Evolutionary conservation across 345 rosid genomes (phyloP).

Genomic region (Cardiospermum halicacabum): DNA sequence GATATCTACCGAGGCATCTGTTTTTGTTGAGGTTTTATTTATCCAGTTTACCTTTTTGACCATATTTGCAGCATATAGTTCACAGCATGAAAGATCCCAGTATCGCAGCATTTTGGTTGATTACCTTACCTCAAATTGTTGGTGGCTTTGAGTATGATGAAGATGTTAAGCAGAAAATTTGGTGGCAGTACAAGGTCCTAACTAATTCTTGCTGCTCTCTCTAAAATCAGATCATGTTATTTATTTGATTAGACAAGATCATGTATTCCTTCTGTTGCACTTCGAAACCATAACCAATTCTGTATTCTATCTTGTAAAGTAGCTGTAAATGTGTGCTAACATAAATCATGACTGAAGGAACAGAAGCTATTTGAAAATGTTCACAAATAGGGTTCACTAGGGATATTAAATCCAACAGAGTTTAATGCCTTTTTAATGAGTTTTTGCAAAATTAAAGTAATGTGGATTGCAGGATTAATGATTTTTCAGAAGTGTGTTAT

Average conservation of each 20-base stretch:
- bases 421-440: neutral
- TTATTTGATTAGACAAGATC: neutral
- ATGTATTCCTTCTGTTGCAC: neutral
- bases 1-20: neutral
- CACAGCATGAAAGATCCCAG: conserved; percentile 96
- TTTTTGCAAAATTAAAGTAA: neutral
- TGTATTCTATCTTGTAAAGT: neutral
- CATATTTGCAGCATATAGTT: conserved; percentile 70
- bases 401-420: too few species aligned
- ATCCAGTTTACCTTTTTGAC: conserved; percentile 9
- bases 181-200: conserved; percentile 89
- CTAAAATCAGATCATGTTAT: neutral
- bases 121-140: conserved; percentile 75
- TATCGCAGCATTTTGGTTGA: conserved; percentile 94
- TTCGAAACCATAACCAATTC: neutral
- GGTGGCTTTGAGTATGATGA: conserved; percentile 86
- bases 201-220: conserved; percentile 3
- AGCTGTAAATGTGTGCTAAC: neutral
- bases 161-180: conserved; percentile 74
- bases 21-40: neutral
- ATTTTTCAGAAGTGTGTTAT: neutral
- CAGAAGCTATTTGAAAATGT: neutral
- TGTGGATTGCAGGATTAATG: neutral
- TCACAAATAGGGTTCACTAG: neutral
- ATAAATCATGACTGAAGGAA: neutral